phyloP scores from a whole-genome alignment of 352 stramenopile genomes.

The Phytophthora boehmeriae region DNA sequence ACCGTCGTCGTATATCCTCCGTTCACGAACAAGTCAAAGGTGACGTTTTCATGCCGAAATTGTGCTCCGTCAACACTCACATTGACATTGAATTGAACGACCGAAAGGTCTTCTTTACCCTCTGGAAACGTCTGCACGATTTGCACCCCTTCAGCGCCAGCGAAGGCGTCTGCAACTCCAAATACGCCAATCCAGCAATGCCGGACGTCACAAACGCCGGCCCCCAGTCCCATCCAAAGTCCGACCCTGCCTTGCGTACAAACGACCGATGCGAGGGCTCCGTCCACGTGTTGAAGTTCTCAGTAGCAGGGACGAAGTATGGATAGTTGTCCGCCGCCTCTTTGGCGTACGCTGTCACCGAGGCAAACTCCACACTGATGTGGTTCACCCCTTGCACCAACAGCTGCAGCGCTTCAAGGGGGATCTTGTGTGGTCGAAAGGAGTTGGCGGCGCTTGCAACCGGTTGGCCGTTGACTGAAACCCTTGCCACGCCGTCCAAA shows the following conservation, averaged over 20 bases:
- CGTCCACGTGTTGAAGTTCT: slow-evolving; percentile 83
- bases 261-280: slow-evolving; percentile 82
- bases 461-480: slow-evolving; percentile 66
- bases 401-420: slow-evolving; percentile 23
- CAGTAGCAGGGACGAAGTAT: slow-evolving; percentile 76
- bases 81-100: slow-evolving; percentile 46
- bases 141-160: slow-evolving; percentile 41
- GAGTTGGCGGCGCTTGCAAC: slow-evolving; percentile 62
- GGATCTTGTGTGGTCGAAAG: slow-evolving; percentile 66
- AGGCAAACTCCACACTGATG: slow-evolving; percentile 63
- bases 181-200: slow-evolving; percentile 56
- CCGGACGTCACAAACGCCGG: slow-evolving; percentile 71
- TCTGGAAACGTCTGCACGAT: slow-evolving; percentile 48
- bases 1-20: slow-evolving; percentile 28
- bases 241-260: slow-evolving; percentile 83
- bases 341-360: slow-evolving; percentile 57
- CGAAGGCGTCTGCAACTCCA: slow-evolving; percentile 38
- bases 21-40: slow-evolving; percentile 58
- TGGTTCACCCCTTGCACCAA: slow-evolving; percentile 44
- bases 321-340: slow-evolving; percentile 54
- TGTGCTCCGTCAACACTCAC: slow-evolving; percentile 40
- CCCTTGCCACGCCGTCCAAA: slow-evolving; percentile 70
- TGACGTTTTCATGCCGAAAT: slow-evolving; percentile 38
- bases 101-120: slow-evolving; percentile 35
- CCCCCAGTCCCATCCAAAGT: slow-evolving; percentile 91